These are phyloP conservation scores for Xylaria venustula DNA, from an alignment of 495 filamentous ascomycete genomes.

Conservation along the genomic window DNA sequence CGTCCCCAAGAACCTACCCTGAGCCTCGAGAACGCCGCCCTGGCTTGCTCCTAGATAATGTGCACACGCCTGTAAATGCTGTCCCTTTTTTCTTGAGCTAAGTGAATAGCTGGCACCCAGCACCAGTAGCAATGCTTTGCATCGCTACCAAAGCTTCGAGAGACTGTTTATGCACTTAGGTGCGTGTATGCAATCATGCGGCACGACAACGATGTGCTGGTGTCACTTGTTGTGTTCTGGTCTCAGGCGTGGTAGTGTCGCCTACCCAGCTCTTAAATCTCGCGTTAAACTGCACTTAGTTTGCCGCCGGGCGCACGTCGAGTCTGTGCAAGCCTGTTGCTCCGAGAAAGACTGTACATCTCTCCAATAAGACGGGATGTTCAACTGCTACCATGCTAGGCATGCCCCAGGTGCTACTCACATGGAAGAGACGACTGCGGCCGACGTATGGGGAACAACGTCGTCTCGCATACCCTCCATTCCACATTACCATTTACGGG, in stretches of 20 bases:
- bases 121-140: background rate
- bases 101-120: background rate
- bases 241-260: background rate
- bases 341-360: background rate
- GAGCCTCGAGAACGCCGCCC: slow-evolving; percentile 15
- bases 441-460: background rate
- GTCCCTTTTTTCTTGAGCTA: background rate
- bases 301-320: background rate
- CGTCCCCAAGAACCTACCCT: slow-evolving; percentile 71
- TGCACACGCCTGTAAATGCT: background rate
- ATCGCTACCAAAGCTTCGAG: background rate
- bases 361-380: background rate
- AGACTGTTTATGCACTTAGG: background rate
- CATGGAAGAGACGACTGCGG: background rate
- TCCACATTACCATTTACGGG: background rate
- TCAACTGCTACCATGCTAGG: background rate
- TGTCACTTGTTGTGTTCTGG: background rate
- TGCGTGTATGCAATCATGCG: background rate
- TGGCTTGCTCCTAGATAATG: background rate
- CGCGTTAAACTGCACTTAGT: background rate
- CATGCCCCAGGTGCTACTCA: background rate
- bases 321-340: background rate
- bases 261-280: background rate
- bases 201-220: background rate
- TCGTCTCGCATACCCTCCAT: slow-evolving; percentile 5